Evolutionary conservation across 1,139 yeast genomes (phyloP), one percentile per base, ranked within the genome.

Genomic region (Dujonia santamariae): DNA sequence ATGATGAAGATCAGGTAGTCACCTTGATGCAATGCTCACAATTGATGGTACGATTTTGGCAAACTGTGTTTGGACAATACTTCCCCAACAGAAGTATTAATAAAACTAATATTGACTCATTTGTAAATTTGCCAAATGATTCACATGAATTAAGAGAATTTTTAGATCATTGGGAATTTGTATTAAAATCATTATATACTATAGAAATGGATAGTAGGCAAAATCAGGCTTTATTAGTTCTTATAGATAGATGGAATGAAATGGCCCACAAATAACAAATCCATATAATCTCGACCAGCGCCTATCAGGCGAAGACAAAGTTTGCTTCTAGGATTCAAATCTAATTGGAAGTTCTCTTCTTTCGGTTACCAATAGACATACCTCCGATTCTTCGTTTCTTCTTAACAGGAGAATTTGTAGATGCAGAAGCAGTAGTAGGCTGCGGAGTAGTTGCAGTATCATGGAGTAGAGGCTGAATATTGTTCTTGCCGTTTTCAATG

Each of bases 1-100:
- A 78, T 47, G 56, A 69, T 18, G 56, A 60, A 13, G 44, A 57
- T 3, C 23, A 48, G 0, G 48, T 77, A 2, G 33, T 31, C 0
- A 54, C 60, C 2, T 47, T 83, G n/a, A 31, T 30, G 1, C 78
- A 72, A 37, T 68, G 79, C 26, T 56, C 70, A 1, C 45, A 52
- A 2, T 55, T 63, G 2, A 51, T 85, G 9, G 56, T 61, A 6
- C 50, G 72, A 35, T 78, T 69, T 47, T 73, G 84, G 76, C 50
- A 74, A 3, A 67, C 86, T 0, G 83, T 79, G 1, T 85, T 84
- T 48, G 55, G 69, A 4, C 73, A 61, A 3, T 72, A 70, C 67
- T 76, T 47, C 45, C n/a, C 20, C 13, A 24, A 24, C 11, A 19
- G 25, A 12, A 6, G 12, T 8, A 16, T 27, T 11, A 27, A 18